Percentiles rank a stretch among this genome's conserved stretches.
Evolutionary conservation across 768 basidiomycete genomes (phyloP).

Genomic region (Russula sp.): DNA sequence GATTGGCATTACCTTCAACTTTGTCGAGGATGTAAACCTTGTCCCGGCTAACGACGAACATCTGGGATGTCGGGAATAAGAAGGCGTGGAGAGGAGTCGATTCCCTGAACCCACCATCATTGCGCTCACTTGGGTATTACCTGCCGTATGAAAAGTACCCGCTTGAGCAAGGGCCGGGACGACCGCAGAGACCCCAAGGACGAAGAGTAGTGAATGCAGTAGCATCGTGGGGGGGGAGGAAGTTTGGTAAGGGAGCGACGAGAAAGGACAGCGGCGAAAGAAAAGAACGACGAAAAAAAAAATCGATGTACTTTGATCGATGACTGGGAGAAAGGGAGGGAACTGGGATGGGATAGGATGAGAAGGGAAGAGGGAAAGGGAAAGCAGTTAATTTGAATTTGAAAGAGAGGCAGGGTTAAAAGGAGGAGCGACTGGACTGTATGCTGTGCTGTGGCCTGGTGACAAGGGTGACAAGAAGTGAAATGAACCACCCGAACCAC

Average conservation of each 20-base stretch:
- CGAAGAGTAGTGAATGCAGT: conserved; percentile 36
- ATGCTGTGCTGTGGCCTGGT: no score
- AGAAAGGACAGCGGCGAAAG: background rate
- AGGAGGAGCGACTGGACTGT: background rate
- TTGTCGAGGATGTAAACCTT: conserved; percentile 93
- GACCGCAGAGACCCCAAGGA: conserved; percentile 37
- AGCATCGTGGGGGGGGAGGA: background rate
- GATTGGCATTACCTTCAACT: conserved; percentile 64
- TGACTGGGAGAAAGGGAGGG: no score
- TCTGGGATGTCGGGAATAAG: conserved; percentile 34
- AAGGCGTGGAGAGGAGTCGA: background rate
- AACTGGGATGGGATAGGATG: background rate
- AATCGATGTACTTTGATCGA: background rate
- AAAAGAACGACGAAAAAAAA: background rate
- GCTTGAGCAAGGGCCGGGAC: conserved; percentile 22
- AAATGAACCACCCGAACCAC: no score
- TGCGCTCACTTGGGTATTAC: conserved; percentile 39
- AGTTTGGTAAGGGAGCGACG: background rate
- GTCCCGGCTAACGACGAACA: conserved; percentile 72
- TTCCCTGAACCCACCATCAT: conserved; percentile 41
- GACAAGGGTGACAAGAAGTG: no score
- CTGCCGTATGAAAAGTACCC: conserved; percentile 30
- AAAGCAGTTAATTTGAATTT: background rate
- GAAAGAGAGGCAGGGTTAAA: background rate
- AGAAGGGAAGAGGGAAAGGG: background rate